These are phyloP conservation scores for Nakazawaea laoshanensis DNA, from an alignment of 805 yeast genomes.

Conservation along the genomic window DNA sequence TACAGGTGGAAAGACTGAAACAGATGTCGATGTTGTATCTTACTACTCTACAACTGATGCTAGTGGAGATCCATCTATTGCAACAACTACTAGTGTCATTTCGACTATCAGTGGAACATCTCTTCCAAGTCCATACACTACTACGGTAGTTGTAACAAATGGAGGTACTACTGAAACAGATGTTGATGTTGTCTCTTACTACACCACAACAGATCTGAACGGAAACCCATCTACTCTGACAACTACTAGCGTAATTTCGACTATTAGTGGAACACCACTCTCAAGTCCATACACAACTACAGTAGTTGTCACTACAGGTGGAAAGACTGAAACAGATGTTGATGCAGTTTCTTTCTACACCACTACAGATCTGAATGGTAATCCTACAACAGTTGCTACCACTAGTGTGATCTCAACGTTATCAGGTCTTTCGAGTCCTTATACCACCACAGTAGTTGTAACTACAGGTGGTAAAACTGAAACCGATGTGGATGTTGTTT, in stretches of 20 bases:
- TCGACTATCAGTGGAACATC: neutral
- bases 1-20: neutral
- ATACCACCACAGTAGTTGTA: neutral
- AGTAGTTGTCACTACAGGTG: slow-evolving; percentile 1
- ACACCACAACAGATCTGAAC: neutral
- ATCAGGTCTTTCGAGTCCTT: neutral
- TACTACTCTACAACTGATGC: slow-evolving; percentile 3
- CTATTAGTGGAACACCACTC: neutral
- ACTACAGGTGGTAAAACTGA: neutral
- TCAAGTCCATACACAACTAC: slow-evolving; percentile 5
- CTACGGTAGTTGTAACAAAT: neutral
- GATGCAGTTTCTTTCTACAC: slow-evolving; percentile 5
- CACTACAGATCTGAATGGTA: slow-evolving; percentile 1
- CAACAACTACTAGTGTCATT: neutral
- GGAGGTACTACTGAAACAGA: neutral
- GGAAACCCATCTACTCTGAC: neutral
- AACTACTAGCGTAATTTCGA: neutral
- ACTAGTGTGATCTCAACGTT: neutral
- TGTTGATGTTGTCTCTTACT: neutral
- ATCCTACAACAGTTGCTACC: neutral
- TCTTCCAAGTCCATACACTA: neutral
- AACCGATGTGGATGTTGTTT: neutral
- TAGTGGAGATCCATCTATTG: slow-evolving; percentile 1
- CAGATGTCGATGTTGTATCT: neutral
- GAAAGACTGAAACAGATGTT: slow-evolving; percentile 1